Evolutionary conservation across 2,329 filamentous ascomycete species (phyloP).

Genomic region (Phaeosphaeriaceae sp.): DNA sequence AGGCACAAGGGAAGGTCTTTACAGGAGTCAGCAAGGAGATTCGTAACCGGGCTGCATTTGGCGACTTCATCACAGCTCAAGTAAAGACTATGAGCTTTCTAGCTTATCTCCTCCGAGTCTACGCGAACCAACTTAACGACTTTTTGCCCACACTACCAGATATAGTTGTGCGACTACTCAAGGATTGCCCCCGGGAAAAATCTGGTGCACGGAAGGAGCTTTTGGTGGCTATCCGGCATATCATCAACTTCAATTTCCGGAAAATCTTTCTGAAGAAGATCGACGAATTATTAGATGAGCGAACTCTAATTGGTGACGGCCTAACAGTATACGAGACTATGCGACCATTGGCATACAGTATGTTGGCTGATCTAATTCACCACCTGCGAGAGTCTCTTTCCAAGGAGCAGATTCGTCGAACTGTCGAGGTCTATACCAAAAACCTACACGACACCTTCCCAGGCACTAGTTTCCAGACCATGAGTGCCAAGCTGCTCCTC

Average conservation of each 20-base stretch:
- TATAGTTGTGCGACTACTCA: conserved; percentile 87
- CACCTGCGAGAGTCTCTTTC: conserved; percentile 90
- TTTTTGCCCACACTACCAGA: conserved; percentile 85
- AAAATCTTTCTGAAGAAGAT: conserved; percentile 95
- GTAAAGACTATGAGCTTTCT: conserved; percentile 99
- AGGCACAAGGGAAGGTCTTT: conserved; percentile 79
- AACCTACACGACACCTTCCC: conserved; percentile 96
- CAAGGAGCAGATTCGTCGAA: conserved; percentile 90
- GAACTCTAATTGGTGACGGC: conserved; percentile 92
- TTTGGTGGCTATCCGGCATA: conserved; percentile 93
- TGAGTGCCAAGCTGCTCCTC: conserved; percentile 95
- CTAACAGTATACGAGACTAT: conserved; percentile 97
- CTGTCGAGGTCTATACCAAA: conserved; percentile 95
- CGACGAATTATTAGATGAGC: conserved; percentile 90
- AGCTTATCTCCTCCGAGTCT: conserved; percentile 88
- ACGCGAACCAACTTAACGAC: conserved; percentile 84
- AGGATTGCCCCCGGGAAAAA: conserved; percentile 94
- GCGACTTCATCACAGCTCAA: conserved; percentile 96
- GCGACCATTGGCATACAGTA: conserved; percentile 93
- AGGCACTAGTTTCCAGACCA: conserved; percentile 98
- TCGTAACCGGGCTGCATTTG: conserved; percentile 91
- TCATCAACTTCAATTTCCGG: conserved; percentile 98
- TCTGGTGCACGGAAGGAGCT: conserved; percentile 93
- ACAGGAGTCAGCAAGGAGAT: conserved; percentile 93
- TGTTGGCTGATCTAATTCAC: conserved; percentile 97